Base-by-base conservation (phyloP, 192 early-diverging fungal species). In the Coemansia sp. region DNA sequence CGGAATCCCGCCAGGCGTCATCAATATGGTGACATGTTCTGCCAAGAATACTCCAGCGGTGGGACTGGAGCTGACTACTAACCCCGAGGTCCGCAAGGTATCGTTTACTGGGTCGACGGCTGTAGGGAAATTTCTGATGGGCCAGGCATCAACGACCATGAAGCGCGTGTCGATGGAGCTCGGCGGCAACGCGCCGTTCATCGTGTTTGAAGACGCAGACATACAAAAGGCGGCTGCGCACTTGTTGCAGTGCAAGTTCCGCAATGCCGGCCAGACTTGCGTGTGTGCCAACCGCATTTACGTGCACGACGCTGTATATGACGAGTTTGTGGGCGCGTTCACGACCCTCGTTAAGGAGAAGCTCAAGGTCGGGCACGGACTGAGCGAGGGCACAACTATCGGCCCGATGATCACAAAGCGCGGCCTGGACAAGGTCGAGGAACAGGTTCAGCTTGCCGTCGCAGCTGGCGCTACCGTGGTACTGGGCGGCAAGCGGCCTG, bases 401-500 rank as follows among this genome's bases (percentile, higher is more conserved):
- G 96, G 96, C 20, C 95, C 96, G 0, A 71, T 98, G 64, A 95
- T 97, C 65, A 92, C 90, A 18, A 49, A 85, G 39, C 80, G 73
- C 7, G 93, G 88, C 0, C 78, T 94, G 43, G 84, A 85, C 7
- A 95, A 95, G 74, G 89, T 92, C 2, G 75, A 80, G 46, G 73
- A 77, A 8, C 89, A 91, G 69, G 87, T 96, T 20, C 63, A 89
- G 46, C 92, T 93, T 60, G 92, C 96, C 0, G 69, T 93, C 0
- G 65, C 73, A 8, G 86, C 90, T 16, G 96, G 96, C 38, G 95
- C 92, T 7, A 84, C 86, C 40, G 75, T 92, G 1, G 60, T 91
- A 18, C 69, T 83, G 0, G 95, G 94, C 66, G 95, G 94, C 13
- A 38, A 75, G 53, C 68, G 75, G 43, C 68, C 72, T 2, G 57